Base-by-base conservation (phyloP, 2,329 filamentous ascomycete species). In the Trichoderma sp. region DNA sequence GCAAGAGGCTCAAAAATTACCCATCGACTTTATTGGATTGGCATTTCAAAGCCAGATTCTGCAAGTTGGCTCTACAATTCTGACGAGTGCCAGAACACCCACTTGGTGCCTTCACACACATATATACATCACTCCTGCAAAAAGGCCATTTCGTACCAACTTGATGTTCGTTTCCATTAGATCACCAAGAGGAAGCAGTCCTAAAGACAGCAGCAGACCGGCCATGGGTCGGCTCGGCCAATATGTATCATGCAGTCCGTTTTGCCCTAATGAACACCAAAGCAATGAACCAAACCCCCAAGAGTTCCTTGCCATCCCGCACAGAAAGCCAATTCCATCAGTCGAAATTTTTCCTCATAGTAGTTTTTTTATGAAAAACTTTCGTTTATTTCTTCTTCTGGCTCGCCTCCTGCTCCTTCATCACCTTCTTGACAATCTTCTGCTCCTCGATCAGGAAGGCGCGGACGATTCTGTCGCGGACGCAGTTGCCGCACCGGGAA, bases 391-490 rank as follows among this genome's bases (percentile, higher is more conserved):
- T 91, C 89, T 91, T 91, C 87, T 90, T 92, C 83, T 89, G 86
- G 84, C 88, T 85, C 84, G 87, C 93, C 90, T 94, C 93, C 90
- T 97, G 94, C 91, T 98, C 96, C 94, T 98, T 98, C 87, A 98
- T 92, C 84, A 99, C 97, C 94, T 99, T 99, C 95, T 99, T 99
- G 89, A 99, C 97, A 84, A 99, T 98, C 94, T 99, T 99, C 92
- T 99, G 97, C 93, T 99, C 97, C 91, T 99, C 97, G 81, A 99
- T 98, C 87, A 99, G 90, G 93, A 99, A 99, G 80, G 97, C 97
- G 83, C 97, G 95, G 82, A 98, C 95, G 82, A 99, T 94, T 83
- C 97, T 94, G 91, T 99, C 97, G 88, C 96, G 95, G 82, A 99
- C 97, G 88, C 97, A 99, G 91, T 95, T 97, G 85, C 94, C 95